phyloP scores from a whole-genome alignment of 306 rosid genomes.

The Phaseolus lunatus region DNA sequence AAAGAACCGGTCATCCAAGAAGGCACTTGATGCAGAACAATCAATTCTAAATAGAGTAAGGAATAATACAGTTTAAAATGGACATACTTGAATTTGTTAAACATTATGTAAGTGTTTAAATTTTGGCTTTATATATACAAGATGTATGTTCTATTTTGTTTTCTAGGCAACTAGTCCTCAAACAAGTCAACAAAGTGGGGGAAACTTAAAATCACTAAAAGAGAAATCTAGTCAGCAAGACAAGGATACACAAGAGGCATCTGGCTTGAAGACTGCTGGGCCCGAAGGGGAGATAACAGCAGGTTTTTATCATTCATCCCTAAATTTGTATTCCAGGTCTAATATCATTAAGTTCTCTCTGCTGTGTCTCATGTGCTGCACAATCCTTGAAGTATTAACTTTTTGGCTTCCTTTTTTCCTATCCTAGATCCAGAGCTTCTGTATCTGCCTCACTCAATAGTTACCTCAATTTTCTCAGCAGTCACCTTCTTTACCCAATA shows the following conservation, averaged over 20 bases:
- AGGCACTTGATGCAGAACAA: constrained; percentile 56
- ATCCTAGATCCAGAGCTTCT: constrained; percentile 34
- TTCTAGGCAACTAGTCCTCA: constrained; percentile 70
- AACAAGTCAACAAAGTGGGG: constrained; percentile 65
- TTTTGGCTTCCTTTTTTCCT: constrained; percentile 25
- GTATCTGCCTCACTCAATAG: constrained; percentile 7
- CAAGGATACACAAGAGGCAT: constrained; percentile 56
- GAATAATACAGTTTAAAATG: constrained; percentile 36
- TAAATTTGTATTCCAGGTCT: constrained; percentile 37
- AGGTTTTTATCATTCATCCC: constrained; percentile 52
- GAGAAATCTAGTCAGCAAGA: constrained; percentile 63
- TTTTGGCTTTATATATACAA: constrained; percentile 14
- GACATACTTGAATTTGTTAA: constrained; percentile 26
- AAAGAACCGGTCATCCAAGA: constrained; percentile 63
- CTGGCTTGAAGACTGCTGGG: constrained; percentile 66
- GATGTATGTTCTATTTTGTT: constrained; percentile 36
- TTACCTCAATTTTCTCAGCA: constrained; percentile 24
- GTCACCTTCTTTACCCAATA: constrained; percentile 20
- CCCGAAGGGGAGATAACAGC: constrained; percentile 71
- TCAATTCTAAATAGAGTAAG: constrained; percentile 61
- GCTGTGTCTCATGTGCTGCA: constrained; percentile 9
- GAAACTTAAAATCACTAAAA: constrained; percentile 64
- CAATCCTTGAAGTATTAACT: constrained; percentile 27
- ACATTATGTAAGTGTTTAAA: constrained; percentile 16
- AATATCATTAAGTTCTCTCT: constrained; percentile 11